These are phyloP conservation scores for Ogataea henricii DNA, from an alignment of 805 yeast species.

Conservation along the genomic window DNA sequence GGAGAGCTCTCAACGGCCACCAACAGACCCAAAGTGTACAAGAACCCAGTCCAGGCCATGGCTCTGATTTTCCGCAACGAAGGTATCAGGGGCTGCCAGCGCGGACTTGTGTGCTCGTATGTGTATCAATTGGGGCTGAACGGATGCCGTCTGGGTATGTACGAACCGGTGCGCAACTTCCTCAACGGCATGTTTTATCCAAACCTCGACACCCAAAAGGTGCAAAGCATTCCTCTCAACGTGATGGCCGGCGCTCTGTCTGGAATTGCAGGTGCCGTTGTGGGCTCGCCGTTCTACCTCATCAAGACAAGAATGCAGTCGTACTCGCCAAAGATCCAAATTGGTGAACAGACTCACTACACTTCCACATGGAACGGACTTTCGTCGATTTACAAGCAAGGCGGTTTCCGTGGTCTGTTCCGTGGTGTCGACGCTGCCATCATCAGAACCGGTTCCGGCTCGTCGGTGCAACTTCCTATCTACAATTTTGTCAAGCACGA, in stretches of 20 bases:
- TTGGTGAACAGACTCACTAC: constrained; percentile 94
- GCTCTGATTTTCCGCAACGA: constrained; percentile 71
- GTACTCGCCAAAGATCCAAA: constrained; percentile 60
- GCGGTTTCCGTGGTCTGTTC: constrained; percentile 78
- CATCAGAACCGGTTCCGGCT: constrained; percentile 92
- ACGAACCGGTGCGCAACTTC: constrained; percentile 77
- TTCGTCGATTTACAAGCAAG: constrained; percentile 55
- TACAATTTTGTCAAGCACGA: constrained; percentile 76
- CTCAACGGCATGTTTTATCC: constrained; percentile 60
- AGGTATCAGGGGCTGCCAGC: constrained; percentile 85
- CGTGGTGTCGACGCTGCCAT: constrained; percentile 95
- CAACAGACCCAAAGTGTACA: constrained; percentile 57
- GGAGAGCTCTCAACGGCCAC: constrained; percentile 74
- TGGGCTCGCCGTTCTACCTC: constrained; percentile 90
- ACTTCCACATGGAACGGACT: constrained; percentile 70
- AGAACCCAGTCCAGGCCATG: constrained; percentile 85
- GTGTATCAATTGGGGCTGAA: constrained; percentile 87
- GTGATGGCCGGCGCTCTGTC: constrained; percentile 78
- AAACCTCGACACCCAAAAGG: constrained; percentile 45
- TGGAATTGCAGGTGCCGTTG: constrained; percentile 85
- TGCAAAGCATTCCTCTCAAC: constrained; percentile 59
- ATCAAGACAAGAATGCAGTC: constrained; percentile 98
- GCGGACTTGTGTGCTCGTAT: constrained; percentile 88
- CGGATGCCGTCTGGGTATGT: constrained; percentile 92
- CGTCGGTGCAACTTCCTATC: constrained; percentile 91